Percentiles rank a stretch among this genome's conserved stretches.
Evolutionary conservation across 345 rosid species (phyloP).

Genomic region (Trapa incisa): DNA sequence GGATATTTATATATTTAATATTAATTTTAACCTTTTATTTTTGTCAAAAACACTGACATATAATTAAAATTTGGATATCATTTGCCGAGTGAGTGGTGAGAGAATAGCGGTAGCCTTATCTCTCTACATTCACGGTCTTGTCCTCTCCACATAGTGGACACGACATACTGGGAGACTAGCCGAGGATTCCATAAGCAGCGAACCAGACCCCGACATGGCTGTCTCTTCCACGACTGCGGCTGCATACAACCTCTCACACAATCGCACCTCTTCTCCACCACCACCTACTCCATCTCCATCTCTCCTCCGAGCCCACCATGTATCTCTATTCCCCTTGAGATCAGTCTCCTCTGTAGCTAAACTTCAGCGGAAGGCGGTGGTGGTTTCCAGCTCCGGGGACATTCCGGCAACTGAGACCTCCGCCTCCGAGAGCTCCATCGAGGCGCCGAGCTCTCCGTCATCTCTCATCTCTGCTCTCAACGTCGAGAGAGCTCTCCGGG

Average conservation of each 20-base stretch:
- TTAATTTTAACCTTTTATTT: too few relatives aligned
- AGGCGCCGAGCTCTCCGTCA: constrained; percentile 37
- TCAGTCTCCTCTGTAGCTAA: neutral
- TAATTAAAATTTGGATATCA: constrained; percentile 2
- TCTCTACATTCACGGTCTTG: neutral
- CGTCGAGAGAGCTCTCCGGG: constrained; percentile 77
- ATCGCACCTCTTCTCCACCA: neutral
- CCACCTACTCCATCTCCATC: neutral
- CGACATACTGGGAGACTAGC: neutral
- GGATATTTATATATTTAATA: too few relatives aligned
- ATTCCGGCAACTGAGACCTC: neutral
- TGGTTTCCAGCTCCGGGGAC: neutral
- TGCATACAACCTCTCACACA: constrained; percentile 1
- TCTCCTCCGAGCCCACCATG: neutral
- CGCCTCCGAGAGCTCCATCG: constrained; percentile 37
- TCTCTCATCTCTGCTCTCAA: constrained; percentile 66
- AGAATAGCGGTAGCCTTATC: neutral
- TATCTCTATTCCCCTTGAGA: neutral
- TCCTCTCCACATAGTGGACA: neutral
- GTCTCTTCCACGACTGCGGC: constrained; percentile 15
- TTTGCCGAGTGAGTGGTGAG: constrained; percentile 5
- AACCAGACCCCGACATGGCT: constrained; percentile 16
- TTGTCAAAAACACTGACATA: too few relatives aligned
- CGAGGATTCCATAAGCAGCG: neutral
- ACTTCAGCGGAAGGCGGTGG: neutral